Evolutionary conservation across 345 rosid genomes (phyloP), one percentile per base, ranked within the genome.

Genomic region (Camelina hispida): DNA sequence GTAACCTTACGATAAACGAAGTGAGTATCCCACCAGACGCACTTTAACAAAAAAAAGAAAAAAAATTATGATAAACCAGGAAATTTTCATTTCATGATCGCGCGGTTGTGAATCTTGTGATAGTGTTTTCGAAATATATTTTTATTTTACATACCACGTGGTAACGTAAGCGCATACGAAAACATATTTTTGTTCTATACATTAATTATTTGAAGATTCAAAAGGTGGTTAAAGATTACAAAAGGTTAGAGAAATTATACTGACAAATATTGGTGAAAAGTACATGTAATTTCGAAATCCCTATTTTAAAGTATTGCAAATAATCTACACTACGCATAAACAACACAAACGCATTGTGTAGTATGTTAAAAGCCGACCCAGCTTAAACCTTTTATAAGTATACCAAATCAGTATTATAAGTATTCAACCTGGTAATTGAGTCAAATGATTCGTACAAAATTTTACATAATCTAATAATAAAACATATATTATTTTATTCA

Each of bases 151-250:
- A 50, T 48, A 32, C 4, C 28, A 9, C 40, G 0, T 6, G 7
- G 50, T 37, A 71, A 60, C 66, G 51, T 23, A 50, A 59, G 30
- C 51, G 50, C 20, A 38, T 38, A 61, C 25, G 35, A 57, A 50
- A 44, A 22, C 32, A 18, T 20, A 37, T 6, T 35, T 10, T 48
- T 51, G 15, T 51, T 11, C 18, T 50, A 1, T 18, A 17, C 10
- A 16, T 5, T 5, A 17, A 20, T 38, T 18, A 20, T 40, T 43
- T 51, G 51, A 42, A 62, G 15, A 62, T 9, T 42, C 10, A 8
- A 42, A 12, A 52, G 30, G 51, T 35, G 30, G 37, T 52, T 35
- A 8, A 17, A 3, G 16, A 48, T 12, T 12, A 12, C 3, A 2
- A 34, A 34, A 32, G 4, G 18, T 48, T 48, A 48, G 7, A 37